Base-by-base conservation (phyloP, 768 basidiomycete genomes). In the Mycena sanguinolenta region DNA sequence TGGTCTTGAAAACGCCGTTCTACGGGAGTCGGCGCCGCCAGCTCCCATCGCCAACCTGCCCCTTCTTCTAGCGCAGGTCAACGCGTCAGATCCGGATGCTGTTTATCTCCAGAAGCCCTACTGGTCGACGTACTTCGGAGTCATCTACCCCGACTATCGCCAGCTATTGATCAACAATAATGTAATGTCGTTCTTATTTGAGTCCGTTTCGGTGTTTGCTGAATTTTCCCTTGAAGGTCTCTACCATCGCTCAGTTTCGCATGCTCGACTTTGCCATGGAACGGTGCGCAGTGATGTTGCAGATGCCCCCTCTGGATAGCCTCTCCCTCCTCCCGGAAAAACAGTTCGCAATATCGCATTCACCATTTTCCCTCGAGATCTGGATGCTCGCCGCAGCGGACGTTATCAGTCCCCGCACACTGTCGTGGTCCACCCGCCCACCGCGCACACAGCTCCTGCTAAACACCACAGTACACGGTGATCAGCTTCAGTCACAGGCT, bases 211-310 rank as follows among this genome's bases (percentile, higher is more conserved):
- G n/a, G n/a, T n/a, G n/a, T n/a, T 10, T 2, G 6, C 9, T 39
- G 36, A 10, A 1, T n/a, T 21, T 25, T 8, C 14, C n/a, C n/a
- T n/a, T n/a, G n/a, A 10, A 74, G 71, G 57, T 68, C 7, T 69
- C 63, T 0, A 74, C 73, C 6, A 66, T 74, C 25, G 53, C 52
- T 2, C 73, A 74, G 44, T 74, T 74, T 32, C 55, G 73, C 2
- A 58, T 58, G 0, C n/a, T 74, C n/a, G 73, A 74, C 58, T 74
- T 61, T 36, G 52, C 54, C 1, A 72, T 74, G 73, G 71, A 72
- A 50, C 44, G 64, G 76, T 38, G 57, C 25, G 53, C 63, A 0
- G 59, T 38, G 10, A 57, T 44, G 12, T 64, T 71, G 3, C 59
- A 62, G 6, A 66, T 66, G 3, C 64, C 69, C 2, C 63, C 67